Base-by-base conservation (phyloP, 441 rosid genomes). In the Pelargonium cotyledonis region DNA sequence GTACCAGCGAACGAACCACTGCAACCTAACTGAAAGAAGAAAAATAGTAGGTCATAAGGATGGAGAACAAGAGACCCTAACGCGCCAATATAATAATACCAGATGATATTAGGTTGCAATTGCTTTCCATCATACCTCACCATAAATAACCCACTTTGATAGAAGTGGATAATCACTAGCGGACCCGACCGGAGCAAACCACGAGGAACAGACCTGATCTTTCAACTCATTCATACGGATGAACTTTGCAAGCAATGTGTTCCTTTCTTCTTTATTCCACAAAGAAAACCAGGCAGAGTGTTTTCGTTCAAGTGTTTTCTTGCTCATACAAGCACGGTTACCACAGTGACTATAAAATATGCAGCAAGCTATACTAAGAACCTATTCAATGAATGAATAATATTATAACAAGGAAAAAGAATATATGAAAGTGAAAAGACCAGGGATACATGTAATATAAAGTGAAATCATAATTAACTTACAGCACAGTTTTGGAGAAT, bases 131-230 rank as follows among this genome's bases (percentile, higher is more conserved):
- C 70, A 60, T 84, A 95, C 99, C 97, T 95, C 96, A 69, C 98
- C 99, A 57, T 95, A 95, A 40, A 95, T 86, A 78, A 95, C 96
- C 99, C 99, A 95, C 81, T 95, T 95, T 58, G 99, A 92, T 66
- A 95, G 72, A 68, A 95, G 89, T 41, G 99, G 99, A 85, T 95
- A 95, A 77, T 95, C 99, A 82, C 96, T 89, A 26, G 96, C 99
- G 75, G 96, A 90, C 65, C 99, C 99, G 79, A 95, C 99, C 7
- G 99, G 98, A 77, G 98, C 98, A 85, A 95, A 95, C 99, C 99
- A 95, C 64, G 99, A 95, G 15, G 89, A 90, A 78, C 99, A 95
- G 64, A 95, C 88, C 80, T 92, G 88, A 73, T 95, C 92, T 86
- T 90, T 95, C 78, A 92, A 84, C 87, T 95, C 96, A 69, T 83